A percentile compares a stretch with the other conserved stretches of the same genome.
phyloP scores from a whole-genome alignment of 164 flowering plant genomes.

The Magnolia kwangsiensis region DNA sequence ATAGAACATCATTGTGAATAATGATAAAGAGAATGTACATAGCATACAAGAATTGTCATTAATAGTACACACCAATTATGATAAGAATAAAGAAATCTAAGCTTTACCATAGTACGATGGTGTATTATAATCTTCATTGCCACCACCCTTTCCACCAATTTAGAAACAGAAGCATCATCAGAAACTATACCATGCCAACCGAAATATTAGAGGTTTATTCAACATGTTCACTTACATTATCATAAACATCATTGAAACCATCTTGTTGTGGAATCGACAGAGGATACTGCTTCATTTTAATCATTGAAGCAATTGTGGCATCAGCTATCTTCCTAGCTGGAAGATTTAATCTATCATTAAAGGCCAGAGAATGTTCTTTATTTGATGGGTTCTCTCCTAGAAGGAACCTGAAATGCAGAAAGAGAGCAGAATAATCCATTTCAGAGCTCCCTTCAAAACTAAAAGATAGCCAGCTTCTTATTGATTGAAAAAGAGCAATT shows the following conservation, averaged over 20 bases:
- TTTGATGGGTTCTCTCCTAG: slow-evolving; percentile 1
- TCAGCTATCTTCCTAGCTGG: slow-evolving; percentile 9
- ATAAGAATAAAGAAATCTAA: neutral
- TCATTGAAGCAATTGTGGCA: slow-evolving; percentile 13
- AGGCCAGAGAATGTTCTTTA: neutral
- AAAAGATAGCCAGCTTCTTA: neutral
- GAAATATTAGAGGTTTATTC: neutral
- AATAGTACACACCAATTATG: neutral
- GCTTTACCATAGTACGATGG: slow-evolving; percentile 70
- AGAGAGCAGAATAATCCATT: neutral
- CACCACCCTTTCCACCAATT: slow-evolving; percentile 73
- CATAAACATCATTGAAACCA: slow-evolving; percentile 79
- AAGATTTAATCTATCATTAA: slow-evolving; percentile 6
- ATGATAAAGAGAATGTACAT: neutral
- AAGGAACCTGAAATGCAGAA: neutral
- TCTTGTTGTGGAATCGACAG: slow-evolving; percentile 65
- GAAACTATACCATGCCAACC: neutral
- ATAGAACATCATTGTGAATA: neutral
- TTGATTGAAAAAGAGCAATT: neutral
- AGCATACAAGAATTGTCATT: neutral
- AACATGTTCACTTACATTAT: slow-evolving; percentile 43
- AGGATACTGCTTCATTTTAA: slow-evolving; percentile 8
- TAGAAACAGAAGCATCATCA: slow-evolving; percentile 13
- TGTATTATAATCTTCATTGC: slow-evolving; percentile 88
- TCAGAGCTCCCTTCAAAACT: neutral